Percentiles rank a stretch among this genome's conserved stretches.
Conservation (phyloP, 495 filamentous ascomycete species). For the Lasiosphaeris hirsuta region DNA sequence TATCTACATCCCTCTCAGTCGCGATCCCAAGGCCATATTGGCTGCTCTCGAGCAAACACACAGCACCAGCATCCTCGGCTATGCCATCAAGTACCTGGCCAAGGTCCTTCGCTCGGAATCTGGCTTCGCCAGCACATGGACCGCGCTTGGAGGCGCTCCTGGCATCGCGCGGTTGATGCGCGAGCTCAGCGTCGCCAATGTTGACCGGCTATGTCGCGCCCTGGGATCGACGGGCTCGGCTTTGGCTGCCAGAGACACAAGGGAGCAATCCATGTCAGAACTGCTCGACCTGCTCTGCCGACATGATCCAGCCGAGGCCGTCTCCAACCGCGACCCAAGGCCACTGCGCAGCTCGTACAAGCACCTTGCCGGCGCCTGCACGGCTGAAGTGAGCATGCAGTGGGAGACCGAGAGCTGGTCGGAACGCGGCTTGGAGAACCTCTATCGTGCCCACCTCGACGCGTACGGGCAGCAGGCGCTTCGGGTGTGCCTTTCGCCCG, state of each 20-base stretch:
- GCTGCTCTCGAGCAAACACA: conserved; percentile 12
- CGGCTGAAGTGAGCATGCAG: conserved; percentile 6
- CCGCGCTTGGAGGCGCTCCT: conserved; percentile 11
- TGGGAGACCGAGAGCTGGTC: background rate
- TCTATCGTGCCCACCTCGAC: background rate
- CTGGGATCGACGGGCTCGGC: conserved; percentile 11
- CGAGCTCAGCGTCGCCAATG: conserved; percentile 22
- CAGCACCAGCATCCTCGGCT: conserved; percentile 14
- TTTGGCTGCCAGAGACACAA: background rate
- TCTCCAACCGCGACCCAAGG: conserved; percentile 11
- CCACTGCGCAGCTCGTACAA: conserved; percentile 18
- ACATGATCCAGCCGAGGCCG: background rate
- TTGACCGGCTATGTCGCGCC: conserved; percentile 18
- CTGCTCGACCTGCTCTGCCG: conserved; percentile 12
- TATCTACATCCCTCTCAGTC: conserved; percentile 15
- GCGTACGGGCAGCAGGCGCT: background rate
- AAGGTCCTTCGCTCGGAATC: conserved; percentile 2
- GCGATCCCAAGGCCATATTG: conserved; percentile 10
- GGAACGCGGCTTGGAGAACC: background rate
- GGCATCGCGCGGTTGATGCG: conserved; percentile 22
- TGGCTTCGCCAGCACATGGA: conserved; percentile 15
- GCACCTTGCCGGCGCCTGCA: conserved; percentile 19
- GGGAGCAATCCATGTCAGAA: conserved; percentile 13
- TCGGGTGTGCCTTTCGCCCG: background rate
- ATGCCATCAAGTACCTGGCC: conserved; percentile 16